Base-by-base conservation (phyloP, 2,329 filamentous ascomycete genomes). In the Alternaria sp. region DNA sequence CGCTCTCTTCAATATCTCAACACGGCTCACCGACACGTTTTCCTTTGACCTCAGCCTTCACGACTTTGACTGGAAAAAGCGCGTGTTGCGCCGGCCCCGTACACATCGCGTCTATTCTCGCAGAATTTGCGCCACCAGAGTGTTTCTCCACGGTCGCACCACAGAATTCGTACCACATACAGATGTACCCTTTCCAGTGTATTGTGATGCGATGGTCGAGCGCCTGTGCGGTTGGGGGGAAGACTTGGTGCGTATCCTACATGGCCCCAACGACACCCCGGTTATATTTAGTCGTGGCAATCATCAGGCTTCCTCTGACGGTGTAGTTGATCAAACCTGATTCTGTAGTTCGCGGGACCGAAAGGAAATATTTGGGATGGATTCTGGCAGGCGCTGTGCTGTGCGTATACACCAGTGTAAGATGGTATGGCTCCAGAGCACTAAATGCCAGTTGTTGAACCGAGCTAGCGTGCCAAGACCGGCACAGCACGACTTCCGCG, bases 91-190 rank as follows among this genome's bases (percentile, higher is more conserved):
- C 30, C 22, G 51, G 28, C 16, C 14, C 42, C 36, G 51, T 38
- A 30, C 5, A 28, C 24, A 14, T 34, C n/a, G 44, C 34, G 30
- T 36, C n/a, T 16, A 54, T 28, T 42, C 20, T 58, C 34, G 22
- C 43, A 26, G 28, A 9, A 38, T 57, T 46, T 47, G 57, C 52
- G 26, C 34, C 22, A 52, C 57, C 22, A 18, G 16, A 9, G 32
- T 47, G 53, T 57, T 57, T 60, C 57, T 60, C 57, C 57, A 60
- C 52, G 30, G 57, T 60, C 44, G 36, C 53, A 60, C 53, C 32
- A 41, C 46, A 8, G 34, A 43, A 41, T 34, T 16, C 47, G 47
- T 42, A 24, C 34, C 47, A 41, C 3, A 48, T 26, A 42, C 39
- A 41, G 18, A 36, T 22, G 11, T 26, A 18, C 32, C 32, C 16